A percentile compares a stretch with the other conserved stretches of the same genome.
phyloP scores from a whole-genome alignment of 1,284 basidiomycete genomes.

The Ganoderma meredithae region DNA sequence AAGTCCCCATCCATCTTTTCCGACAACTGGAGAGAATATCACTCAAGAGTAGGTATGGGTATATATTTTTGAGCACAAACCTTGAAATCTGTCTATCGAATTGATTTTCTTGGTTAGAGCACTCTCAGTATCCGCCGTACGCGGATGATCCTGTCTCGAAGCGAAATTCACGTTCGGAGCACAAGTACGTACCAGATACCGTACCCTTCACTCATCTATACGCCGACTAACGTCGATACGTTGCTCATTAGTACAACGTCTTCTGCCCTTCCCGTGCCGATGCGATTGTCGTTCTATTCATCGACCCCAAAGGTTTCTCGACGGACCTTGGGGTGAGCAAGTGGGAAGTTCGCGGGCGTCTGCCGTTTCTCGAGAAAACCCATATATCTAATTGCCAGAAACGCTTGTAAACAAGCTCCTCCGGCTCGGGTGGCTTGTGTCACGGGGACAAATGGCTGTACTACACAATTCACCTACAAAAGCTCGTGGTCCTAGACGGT shows the following conservation, averaged over 20 bases:
- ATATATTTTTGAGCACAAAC: too few species aligned
- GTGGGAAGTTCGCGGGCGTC: background rate
- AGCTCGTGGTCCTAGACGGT: background rate
- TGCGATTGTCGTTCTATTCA: background rate
- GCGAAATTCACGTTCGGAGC: background rate
- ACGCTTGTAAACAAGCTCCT: background rate
- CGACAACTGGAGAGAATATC: too few species aligned
- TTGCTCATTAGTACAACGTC: background rate
- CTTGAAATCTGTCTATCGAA: too few species aligned
- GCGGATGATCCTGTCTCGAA: background rate
- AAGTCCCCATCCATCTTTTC: too few species aligned
- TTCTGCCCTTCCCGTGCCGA: background rate
- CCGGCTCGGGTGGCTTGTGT: background rate
- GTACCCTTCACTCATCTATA: background rate
- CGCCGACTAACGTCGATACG: too few species aligned
- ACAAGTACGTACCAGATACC: background rate
- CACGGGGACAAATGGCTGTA: background rate
- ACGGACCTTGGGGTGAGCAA: background rate
- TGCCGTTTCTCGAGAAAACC: background rate
- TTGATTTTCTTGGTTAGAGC: too few species aligned
- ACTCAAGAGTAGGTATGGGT: too few species aligned
- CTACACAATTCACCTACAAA: background rate
- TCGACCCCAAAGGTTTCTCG: background rate
- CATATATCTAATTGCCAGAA: background rate
- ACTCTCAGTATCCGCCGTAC: too few species aligned